A percentile compares a stretch with the other conserved stretches of the same genome.
These are phyloP conservation scores for Rubia occidens DNA, from an alignment of 305 asterid species.

Conservation along the genomic window DNA sequence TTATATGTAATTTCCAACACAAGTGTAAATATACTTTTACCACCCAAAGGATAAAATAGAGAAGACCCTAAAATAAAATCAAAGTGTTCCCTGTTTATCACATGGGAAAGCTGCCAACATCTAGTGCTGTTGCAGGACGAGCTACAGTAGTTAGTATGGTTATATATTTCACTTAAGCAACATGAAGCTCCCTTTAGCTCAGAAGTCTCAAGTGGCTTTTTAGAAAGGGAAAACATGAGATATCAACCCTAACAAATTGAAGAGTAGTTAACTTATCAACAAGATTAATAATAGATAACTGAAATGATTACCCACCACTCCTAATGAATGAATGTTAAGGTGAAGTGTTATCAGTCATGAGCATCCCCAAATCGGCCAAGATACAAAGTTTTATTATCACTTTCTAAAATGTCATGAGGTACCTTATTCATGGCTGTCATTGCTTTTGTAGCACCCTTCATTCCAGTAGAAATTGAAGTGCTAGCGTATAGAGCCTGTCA, in stretches of 20 bases:
- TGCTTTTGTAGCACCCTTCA: constrained; percentile 93
- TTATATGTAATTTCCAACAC: background rate
- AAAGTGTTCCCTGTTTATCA: background rate
- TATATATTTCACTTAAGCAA: background rate
- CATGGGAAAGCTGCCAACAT: background rate
- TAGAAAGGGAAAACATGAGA: background rate
- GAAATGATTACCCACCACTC: background rate
- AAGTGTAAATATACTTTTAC: background rate
- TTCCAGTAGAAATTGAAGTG: constrained; percentile 82
- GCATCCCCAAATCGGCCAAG: background rate
- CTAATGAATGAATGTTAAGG: background rate
- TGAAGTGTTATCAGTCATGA: background rate
- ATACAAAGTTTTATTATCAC: background rate
- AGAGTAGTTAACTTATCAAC: background rate
- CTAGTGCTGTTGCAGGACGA: background rate
- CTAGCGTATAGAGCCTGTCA: constrained; percentile 86
- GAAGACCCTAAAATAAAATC: background rate
- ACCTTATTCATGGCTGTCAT: constrained; percentile 96
- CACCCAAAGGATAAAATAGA: background rate
- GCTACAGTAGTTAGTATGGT: background rate
- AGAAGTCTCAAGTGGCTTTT: background rate
- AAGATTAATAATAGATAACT: background rate
- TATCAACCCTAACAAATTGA: background rate
- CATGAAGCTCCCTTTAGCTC: background rate
- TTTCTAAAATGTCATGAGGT: background rate